These are phyloP conservation scores for Colletotrichum melonis DNA, from an alignment of 2,329 filamentous ascomycete genomes.

Conservation along the genomic window DNA sequence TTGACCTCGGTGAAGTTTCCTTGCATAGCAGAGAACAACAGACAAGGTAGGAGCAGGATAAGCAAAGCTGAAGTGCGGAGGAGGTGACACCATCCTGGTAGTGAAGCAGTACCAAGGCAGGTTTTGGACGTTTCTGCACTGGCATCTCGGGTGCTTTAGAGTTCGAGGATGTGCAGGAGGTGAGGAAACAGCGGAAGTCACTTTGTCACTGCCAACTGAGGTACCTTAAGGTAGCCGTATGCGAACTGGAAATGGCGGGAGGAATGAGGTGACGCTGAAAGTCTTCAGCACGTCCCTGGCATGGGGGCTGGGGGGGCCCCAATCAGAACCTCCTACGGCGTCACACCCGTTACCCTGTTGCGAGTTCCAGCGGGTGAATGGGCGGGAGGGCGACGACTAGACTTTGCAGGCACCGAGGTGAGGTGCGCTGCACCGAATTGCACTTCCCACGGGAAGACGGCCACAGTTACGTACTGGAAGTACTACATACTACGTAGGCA, in stretches of 20 bases:
- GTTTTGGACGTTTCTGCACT: slow-evolving; percentile 3
- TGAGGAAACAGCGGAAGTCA: slow-evolving; percentile 7
- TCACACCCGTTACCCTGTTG: slow-evolving; percentile 14
- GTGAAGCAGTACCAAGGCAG: neutral
- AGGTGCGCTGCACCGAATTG: slow-evolving; percentile 4
- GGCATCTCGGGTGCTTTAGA: slow-evolving; percentile 31
- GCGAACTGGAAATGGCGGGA: neutral
- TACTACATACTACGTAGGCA: neutral
- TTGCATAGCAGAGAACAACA: neutral
- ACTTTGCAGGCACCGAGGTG: neutral
- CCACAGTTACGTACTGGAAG: too few species aligned
- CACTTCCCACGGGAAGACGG: neutral
- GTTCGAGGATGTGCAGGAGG: slow-evolving; percentile 21
- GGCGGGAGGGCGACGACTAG: slow-evolving; percentile 21
- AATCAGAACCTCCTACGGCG: slow-evolving; percentile 21
- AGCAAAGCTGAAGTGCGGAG: neutral
- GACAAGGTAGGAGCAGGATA: neutral
- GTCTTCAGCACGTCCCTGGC: slow-evolving; percentile 26
- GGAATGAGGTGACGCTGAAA: neutral
- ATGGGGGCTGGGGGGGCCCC: neutral
- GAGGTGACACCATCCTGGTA: slow-evolving; percentile 3
- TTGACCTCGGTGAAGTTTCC: neutral
- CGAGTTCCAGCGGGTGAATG: slow-evolving; percentile 23
- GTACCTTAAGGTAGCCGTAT: neutral
- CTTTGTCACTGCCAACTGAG: neutral